Percentiles rank a stretch among this genome's conserved stretches.
These are phyloP conservation scores for Cutaneotrichosporon cyanovorans DNA, from an alignment of 1,284 basidiomycete genomes.

Conservation along the genomic window DNA sequence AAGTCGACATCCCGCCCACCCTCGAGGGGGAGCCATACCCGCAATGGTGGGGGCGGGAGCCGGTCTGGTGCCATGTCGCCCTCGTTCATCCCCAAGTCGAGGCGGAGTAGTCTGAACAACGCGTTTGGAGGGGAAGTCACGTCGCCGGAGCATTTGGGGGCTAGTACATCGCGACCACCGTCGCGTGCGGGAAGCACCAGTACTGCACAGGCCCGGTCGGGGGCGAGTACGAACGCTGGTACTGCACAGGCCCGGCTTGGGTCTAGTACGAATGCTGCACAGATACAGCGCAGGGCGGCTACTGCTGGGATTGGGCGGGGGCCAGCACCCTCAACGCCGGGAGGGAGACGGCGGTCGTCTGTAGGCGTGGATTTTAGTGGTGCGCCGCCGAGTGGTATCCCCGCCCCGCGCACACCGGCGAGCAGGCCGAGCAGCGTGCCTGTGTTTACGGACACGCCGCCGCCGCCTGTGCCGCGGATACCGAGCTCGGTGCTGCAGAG, in stretches of 20 bases:
- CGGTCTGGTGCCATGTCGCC: constrained; percentile 4
- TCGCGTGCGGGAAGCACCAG: not conserved
- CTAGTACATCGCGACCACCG: too few relatives aligned
- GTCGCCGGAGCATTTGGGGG: too few relatives aligned
- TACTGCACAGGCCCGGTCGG: not conserved
- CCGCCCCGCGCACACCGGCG: constrained; percentile 17
- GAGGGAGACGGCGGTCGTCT: constrained; percentile 4
- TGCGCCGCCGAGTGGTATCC: constrained; percentile 26
- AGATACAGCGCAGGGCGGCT: too few relatives aligned
- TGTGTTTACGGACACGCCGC: constrained; percentile 23
- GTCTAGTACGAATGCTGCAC: too few relatives aligned
- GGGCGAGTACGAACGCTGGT: not conserved
- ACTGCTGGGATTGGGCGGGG: not conserved
- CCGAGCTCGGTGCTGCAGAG: constrained; percentile 12
- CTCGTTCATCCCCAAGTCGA: not conserved
- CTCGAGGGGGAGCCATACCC: constrained; percentile 1
- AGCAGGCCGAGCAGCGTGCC: constrained; percentile 27
- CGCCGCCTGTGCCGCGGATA: constrained; percentile 38
- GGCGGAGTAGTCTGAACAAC: not conserved
- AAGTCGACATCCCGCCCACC: constrained; percentile 2
- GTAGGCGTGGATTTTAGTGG: constrained; percentile 12
- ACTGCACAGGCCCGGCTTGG: not conserved
- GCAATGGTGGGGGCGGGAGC: not conserved
- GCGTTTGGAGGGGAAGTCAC: too few relatives aligned
- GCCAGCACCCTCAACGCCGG: not conserved